Evolutionary conservation across 495 filamentous ascomycete genomes (phyloP).

Genomic region (Daldinia decipiens): DNA sequence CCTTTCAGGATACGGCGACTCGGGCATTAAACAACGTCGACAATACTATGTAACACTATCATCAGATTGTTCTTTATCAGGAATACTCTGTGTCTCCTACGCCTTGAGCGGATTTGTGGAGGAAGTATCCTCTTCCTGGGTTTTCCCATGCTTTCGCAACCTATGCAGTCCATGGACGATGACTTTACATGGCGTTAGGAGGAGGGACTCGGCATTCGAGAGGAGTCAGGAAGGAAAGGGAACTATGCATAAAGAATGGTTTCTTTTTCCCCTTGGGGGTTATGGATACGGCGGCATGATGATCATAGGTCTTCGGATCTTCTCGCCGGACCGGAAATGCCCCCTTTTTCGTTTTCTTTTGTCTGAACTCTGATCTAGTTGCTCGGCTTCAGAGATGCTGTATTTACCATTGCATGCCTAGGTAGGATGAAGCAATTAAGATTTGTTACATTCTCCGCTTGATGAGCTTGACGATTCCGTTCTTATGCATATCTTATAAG

Average conservation of each 20-base stretch:
- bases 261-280: slow-evolving; percentile 10
- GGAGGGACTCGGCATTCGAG: slow-evolving; percentile 33
- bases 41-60: slow-evolving; percentile 19
- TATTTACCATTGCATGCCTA: slow-evolving; percentile 19
- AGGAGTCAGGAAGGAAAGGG: slow-evolving; percentile 38
- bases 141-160: slow-evolving; percentile 40
- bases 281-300: slow-evolving; percentile 1
- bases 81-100: slow-evolving; percentile 18
- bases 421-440: slow-evolving; percentile 29
- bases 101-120: slow-evolving; percentile 22
- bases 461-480: slow-evolving; percentile 4
- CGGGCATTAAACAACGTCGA: slow-evolving; percentile 16
- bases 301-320: slow-evolving; percentile 4
- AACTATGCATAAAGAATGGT: slow-evolving; percentile 30
- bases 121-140: slow-evolving; percentile 22
- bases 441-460: slow-evolving; percentile 20
- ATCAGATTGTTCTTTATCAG: slow-evolving; percentile 18
- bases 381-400: slow-evolving; percentile 23
- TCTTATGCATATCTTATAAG: neutral
- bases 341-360: slow-evolving; percentile 24
- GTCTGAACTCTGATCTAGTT: slow-evolving; percentile 19
- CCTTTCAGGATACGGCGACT: slow-evolving; percentile 37
- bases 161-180: slow-evolving; percentile 37
- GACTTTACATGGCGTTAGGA: slow-evolving; percentile 39
- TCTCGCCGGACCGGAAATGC: slow-evolving; percentile 4